Evolutionary conservation across 768 basidiomycete species (phyloP).

Genomic region (Mycena rebaudengoi): DNA sequence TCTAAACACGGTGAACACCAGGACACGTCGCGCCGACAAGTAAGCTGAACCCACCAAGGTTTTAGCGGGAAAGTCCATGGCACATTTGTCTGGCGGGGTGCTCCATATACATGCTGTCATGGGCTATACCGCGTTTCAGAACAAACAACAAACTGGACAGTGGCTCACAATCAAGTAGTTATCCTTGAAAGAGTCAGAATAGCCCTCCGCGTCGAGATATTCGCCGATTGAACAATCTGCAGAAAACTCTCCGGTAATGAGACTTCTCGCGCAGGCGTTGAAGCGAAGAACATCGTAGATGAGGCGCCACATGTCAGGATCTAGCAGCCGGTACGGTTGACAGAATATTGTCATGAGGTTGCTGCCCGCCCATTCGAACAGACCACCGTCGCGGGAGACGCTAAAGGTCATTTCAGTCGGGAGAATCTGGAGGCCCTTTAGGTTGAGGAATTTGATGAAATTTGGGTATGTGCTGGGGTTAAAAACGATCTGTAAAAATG

Average conservation of each 20-base stretch:
- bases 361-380: constrained; percentile 82
- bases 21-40: background rate
- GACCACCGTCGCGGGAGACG: constrained; percentile 73
- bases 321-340: constrained; percentile 67
- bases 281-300: constrained; percentile 77
- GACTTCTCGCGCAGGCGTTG: constrained; percentile 69
- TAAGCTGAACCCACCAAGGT: constrained; percentile 56
- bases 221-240: constrained; percentile 64
- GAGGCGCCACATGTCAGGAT: constrained; percentile 75
- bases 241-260: constrained; percentile 47
- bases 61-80: constrained; percentile 73
- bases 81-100: constrained; percentile 74
- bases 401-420: constrained; percentile 83
- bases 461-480: constrained; percentile 84
- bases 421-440: constrained; percentile 56
- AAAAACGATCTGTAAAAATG: constrained; percentile 68
- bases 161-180: constrained; percentile 75
- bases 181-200: constrained; percentile 73
- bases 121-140: constrained; percentile 51
- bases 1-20: constrained; percentile 37
- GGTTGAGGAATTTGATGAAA: constrained; percentile 72
- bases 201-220: constrained; percentile 69
- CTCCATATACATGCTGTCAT: constrained; percentile 88
- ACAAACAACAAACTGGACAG: background rate
- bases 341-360: constrained; percentile 71